A percentile compares a stretch with the other conserved stretches of the same genome.
phyloP scores from a whole-genome alignment of 345 rosid species.

The Camelina sativa region DNA sequence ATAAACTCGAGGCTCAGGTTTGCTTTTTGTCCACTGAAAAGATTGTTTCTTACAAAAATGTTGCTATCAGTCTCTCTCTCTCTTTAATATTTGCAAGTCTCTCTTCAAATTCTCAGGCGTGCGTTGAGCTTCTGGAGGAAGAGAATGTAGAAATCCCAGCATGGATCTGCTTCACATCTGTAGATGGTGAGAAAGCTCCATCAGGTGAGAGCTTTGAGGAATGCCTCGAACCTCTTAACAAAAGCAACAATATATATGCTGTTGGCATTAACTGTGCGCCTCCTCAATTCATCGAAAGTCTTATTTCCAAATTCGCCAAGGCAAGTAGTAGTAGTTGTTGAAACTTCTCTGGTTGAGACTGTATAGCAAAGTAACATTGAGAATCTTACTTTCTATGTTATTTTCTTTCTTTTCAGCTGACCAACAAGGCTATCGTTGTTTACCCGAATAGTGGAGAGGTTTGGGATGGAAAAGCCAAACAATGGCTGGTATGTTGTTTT shows the following conservation, averaged over 20 bases:
- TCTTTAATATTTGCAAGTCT: not conserved
- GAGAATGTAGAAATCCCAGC: conserved; percentile 75
- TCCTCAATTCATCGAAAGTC: conserved; percentile 71
- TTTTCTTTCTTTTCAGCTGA: conserved; percentile 53
- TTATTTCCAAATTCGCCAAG: conserved; percentile 63
- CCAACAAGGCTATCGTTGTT: conserved; percentile 67
- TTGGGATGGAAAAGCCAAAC: conserved; percentile 87
- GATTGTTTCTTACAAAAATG: not conserved
- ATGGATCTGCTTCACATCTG: conserved; percentile 87
- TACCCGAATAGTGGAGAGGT: conserved; percentile 95
- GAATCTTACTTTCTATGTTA: not conserved
- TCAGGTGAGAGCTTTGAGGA: conserved; percentile 85
- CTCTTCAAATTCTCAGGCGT: conserved; percentile 54
- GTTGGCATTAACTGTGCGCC: conserved; percentile 90
- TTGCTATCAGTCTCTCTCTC: conserved; percentile 5
- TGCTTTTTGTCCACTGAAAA: conserved; percentile 1
- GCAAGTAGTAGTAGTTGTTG: conserved; percentile 37
- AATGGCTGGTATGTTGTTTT: conserved; percentile 76
- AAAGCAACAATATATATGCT: conserved; percentile 62
- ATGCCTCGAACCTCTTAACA: conserved; percentile 66
- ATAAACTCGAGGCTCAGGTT: conserved; percentile 93
- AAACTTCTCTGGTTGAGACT: not conserved
- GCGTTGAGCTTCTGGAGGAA: conserved; percentile 81
- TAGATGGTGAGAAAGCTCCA: conserved; percentile 81
- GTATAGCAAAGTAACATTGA: not conserved